Evolutionary conservation across 1,284 basidiomycete genomes (phyloP), one percentile per base, ranked within the genome.

Genomic region (Sanguinoderma infundibulare): DNA sequence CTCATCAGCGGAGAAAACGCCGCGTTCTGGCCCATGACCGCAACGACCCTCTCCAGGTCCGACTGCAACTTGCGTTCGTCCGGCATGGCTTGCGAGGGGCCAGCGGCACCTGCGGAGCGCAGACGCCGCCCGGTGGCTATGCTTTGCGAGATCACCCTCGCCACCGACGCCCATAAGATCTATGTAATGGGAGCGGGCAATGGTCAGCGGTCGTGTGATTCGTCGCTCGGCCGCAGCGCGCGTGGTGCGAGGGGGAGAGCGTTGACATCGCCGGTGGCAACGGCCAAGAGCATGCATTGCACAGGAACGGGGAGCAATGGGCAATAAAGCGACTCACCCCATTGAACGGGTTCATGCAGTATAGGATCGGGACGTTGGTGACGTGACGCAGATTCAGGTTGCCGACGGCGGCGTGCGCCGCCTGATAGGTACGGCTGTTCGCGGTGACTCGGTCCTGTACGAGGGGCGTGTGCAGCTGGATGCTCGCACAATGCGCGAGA

Each of bases 381-480:
- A 67, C 38, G 7, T 52, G 39, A 28, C 61, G 58, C 30, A 64
- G 47, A 20, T 54, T 36, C 46, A 67, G 38, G 32, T 54, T 36
- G 26, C 36, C 51, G 44, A 62, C 61, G 10, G 65, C 63, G n/a
- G 61, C 60, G 38, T 64, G 62, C 40, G 65, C 65, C 17, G 65
- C 65, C 14, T 61, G 55, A 59, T 59, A 64, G 12, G 60, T 64
- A n/a, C 62, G 62, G 51, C 62, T 64, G 57, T 67, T 67, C 40
- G 65, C 59, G 12, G 62, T 63, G 12, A 64, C 62, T n/a, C 55
- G 44, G 56, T 67, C 56, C 53, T 62, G 62, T 28, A 62, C 69
- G 17, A 73, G 60, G 5, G 70, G 73, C 30, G 73, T 71, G 65
- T 79, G 74, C 14, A 80, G 72, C 55, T 76, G 74, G 54, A 79